phyloP scores from a whole-genome alignment of 148 eudicot genomes.

The Chenopodium formosanum region DNA sequence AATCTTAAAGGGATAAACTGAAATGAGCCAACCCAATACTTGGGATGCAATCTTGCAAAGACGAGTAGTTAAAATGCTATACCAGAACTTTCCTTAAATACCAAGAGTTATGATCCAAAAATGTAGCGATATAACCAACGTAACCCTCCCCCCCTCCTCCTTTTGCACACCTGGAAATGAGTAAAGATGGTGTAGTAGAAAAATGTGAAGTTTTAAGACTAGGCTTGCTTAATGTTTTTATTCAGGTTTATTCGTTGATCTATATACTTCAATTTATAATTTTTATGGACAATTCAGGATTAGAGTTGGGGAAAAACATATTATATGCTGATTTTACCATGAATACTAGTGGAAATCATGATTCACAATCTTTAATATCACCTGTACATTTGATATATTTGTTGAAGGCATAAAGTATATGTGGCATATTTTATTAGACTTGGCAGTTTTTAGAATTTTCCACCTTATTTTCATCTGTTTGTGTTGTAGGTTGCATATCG shows the following conservation, averaged over 20 bases:
- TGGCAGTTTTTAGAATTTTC: background rate
- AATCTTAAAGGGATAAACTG: background rate
- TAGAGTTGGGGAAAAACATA: background rate
- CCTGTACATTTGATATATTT: background rate
- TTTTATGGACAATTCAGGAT: background rate
- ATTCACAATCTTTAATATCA: background rate
- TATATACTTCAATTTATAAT: background rate
- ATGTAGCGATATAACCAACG: background rate
- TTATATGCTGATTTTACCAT: background rate
- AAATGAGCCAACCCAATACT: background rate
- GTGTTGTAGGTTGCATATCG: constrained; percentile 55
- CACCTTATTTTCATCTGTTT: constrained; percentile 1
- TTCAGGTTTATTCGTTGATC: background rate
- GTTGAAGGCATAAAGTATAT: background rate
- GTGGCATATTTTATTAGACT: background rate
- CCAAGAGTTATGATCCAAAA: background rate
- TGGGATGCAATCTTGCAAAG: background rate
- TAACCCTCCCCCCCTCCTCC: background rate
- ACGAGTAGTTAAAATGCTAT: background rate
- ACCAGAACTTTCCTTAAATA: background rate
- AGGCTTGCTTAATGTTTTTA: background rate
- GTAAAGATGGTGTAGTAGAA: background rate
- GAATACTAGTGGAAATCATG: background rate
- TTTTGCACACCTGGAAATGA: background rate
- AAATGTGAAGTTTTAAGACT: background rate